Evolutionary conservation across 73 alveolate species (phyloP), one percentile per base, ranked within the genome.

Genomic region (Breviolum minutum): DNA sequence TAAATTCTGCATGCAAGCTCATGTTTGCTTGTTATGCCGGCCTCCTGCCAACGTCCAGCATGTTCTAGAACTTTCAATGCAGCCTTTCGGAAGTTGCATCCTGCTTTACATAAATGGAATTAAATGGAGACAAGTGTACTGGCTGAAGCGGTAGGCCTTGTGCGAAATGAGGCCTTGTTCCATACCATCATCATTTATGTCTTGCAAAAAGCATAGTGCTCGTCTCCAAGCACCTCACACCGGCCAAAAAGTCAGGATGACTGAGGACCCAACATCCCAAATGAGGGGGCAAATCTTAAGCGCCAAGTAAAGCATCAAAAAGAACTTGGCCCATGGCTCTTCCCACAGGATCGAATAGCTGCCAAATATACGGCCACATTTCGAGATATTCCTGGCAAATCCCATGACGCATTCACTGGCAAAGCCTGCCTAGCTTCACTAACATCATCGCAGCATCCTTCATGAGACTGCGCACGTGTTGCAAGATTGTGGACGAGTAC

Each of bases 301-400:
- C 81, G 40, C 19, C 26, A 20, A 71, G 26, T 12, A 71, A 12
- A 71, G 19, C 26, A 12, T 30, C 0, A 71, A 16, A 26, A 71
- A 9, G 8, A 71, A 20, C 12, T 32, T 32, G 87, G 87, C 87
- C 87, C 63, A 32, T 40, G 73, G 26, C 91, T 82, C 73, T 60
- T 82, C 60, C 91, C 91, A 20, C 91, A 82, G 22, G 91, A 82
- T 20, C 91, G 91, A 82, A 82, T 82, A 22, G 91, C 91, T 48
- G 91, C 91, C 11, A 82, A 20, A 71, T 82, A 82, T 40, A 48
- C 69, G 11, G 91, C 0, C 2, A 60, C 19, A 9, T 16, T 60
- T 9, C 91, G 69, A 60, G 91, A 13, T 13, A 82, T 60, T 30
- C 88, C 88, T 80, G 60, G 85, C 20, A 71, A 16, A 12, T 20